These are phyloP conservation scores for Sporisorium iseilematis-ciliati DNA, from an alignment of 1,284 basidiomycete species.

Conservation along the genomic window DNA sequence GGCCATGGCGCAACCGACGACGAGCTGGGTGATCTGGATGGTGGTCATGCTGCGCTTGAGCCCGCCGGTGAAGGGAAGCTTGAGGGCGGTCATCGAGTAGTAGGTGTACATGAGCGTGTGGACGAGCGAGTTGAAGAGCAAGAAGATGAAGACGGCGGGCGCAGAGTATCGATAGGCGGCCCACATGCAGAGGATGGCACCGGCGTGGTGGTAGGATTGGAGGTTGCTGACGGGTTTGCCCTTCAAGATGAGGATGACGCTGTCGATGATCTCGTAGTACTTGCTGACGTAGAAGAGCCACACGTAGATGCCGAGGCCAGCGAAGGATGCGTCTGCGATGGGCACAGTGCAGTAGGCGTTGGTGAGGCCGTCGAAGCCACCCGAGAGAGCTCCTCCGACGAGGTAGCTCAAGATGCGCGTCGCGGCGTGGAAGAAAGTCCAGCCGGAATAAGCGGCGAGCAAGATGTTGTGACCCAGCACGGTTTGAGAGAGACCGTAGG, in stretches of 20 bases:
- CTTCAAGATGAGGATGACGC: conserved; percentile 69
- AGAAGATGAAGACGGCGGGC: conserved; percentile 49
- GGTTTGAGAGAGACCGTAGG: conserved; percentile 42
- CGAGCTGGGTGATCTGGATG: conserved; percentile 63
- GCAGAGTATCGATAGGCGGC: conserved; percentile 66
- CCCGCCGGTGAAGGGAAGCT: conserved; percentile 65
- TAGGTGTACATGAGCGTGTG: conserved; percentile 64
- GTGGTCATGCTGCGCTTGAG: conserved; percentile 66
- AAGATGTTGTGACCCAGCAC: conserved; percentile 68
- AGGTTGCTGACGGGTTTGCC: conserved; percentile 67
- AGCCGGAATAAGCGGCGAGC: conserved; percentile 63
- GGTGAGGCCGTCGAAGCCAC: conserved; percentile 53
- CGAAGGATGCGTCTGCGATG: conserved; percentile 57
- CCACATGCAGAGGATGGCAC: conserved; percentile 69
- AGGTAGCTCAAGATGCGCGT: conserved; percentile 44
- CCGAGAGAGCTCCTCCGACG: conserved; percentile 23
- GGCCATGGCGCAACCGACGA: conserved; percentile 53
- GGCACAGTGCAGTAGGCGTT: conserved; percentile 69
- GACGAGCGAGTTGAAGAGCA: conserved; percentile 55
- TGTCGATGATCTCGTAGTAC: conserved; percentile 70
- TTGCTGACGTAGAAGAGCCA: conserved; percentile 69
- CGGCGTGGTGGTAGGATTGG: conserved; percentile 63
- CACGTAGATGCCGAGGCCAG: conserved; percentile 58
- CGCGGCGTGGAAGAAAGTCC: conserved; percentile 58
- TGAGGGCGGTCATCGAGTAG: conserved; percentile 65